phyloP scores from a whole-genome alignment of 2,329 filamentous ascomycete genomes.

The Hawksworthiomyces lignivorus region DNA sequence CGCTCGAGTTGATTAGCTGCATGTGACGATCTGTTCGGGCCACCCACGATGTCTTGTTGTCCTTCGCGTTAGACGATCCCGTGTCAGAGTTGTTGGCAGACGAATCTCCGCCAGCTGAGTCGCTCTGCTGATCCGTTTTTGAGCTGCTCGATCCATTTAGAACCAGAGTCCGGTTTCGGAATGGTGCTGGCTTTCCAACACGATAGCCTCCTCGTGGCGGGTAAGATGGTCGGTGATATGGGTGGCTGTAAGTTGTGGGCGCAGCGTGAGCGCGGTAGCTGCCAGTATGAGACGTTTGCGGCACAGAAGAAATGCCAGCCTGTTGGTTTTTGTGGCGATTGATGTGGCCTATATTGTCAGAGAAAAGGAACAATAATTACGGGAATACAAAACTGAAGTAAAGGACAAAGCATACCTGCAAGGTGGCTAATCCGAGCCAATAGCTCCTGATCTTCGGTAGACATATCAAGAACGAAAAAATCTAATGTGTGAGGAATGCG shows the following conservation, averaged over 20 bases:
- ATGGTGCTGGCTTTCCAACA: conserved; percentile 26
- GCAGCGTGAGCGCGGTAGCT: conserved; percentile 16
- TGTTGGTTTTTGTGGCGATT: conserved; percentile 68
- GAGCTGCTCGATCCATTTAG: conserved; percentile 39
- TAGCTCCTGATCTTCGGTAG: conserved; percentile 44
- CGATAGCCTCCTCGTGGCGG: conserved; percentile 19
- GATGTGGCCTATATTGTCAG: conserved; percentile 56
- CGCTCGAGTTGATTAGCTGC: conserved; percentile 72
- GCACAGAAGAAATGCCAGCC: conserved; percentile 27
- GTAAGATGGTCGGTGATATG: conserved; percentile 23
- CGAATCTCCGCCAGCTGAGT: conserved; percentile 19
- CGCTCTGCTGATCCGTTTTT: conserved; percentile 19
- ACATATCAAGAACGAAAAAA: conserved; percentile 28
- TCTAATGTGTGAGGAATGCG: too few relatives aligned
- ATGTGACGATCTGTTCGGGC: conserved; percentile 68
- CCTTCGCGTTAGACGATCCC: not conserved
- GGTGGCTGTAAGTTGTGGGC: conserved; percentile 11
- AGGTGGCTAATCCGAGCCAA: conserved; percentile 46
- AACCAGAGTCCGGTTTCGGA: conserved; percentile 53
- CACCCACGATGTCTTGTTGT: conserved; percentile 55
- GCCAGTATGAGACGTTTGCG: conserved; percentile 13
- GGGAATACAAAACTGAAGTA: conserved; percentile 9
- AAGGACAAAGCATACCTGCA: conserved; percentile 30
- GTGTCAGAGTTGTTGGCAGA: conserved; percentile 23
- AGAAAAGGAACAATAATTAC: conserved; percentile 11